A percentile compares a stretch with the other conserved stretches of the same genome.
Evolutionary conservation across 345 rosid species (phyloP).

Genomic region (Psidium guajava): DNA sequence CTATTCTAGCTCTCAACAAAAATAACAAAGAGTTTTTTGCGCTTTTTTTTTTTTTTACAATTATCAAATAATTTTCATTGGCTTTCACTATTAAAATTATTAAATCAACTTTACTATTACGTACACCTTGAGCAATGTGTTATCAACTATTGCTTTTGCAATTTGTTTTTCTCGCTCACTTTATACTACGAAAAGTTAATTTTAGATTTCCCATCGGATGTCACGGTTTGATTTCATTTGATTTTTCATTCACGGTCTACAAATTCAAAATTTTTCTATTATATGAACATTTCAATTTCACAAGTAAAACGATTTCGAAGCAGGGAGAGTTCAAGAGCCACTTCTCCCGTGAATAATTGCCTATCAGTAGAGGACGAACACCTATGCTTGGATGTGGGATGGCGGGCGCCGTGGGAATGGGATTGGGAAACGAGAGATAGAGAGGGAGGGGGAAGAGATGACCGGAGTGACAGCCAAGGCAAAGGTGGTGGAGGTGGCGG

Average conservation of each 20-base stretch:
- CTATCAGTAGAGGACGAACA: neutral
- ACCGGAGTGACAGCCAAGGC: neutral
- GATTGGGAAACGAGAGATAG: neutral
- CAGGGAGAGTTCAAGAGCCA: neutral
- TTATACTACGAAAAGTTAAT: neutral
- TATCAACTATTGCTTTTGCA: too few relatives aligned
- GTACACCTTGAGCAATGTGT: neutral
- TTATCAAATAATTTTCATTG: too few relatives aligned
- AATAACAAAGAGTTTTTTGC: too few relatives aligned
- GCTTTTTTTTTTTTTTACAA: too few relatives aligned
- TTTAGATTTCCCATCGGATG: neutral
- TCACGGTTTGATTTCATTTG: neutral
- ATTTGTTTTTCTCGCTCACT: neutral
- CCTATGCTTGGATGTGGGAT: neutral
- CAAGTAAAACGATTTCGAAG: neutral
- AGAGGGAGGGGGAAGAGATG: neutral
- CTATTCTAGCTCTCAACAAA: too few relatives aligned
- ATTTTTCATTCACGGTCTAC: neutral
- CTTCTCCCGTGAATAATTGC: neutral
- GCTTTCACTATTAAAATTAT: too few relatives aligned
- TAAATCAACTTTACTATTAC: neutral
- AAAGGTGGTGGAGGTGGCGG: neutral
- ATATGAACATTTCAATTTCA: fast-evolving
- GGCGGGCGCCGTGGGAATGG: fast-evolving
- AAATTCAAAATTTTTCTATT: neutral